These are phyloP conservation scores for Chlamydomonas applanata DNA, from an alignment of 139 green algal genomes.

Conservation along the genomic window DNA sequence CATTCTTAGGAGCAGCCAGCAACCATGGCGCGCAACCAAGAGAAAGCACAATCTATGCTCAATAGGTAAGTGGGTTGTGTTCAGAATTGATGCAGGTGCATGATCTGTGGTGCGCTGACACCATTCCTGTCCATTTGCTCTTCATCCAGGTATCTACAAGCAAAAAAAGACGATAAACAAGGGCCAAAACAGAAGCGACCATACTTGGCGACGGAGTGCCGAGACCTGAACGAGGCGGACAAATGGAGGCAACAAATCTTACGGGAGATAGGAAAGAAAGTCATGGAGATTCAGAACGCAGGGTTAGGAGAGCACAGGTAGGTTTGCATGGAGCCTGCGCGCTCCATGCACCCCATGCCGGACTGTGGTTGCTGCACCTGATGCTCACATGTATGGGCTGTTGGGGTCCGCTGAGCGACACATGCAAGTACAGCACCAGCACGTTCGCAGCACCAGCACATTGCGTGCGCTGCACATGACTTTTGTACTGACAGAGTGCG, in stretches of 20 bases:
- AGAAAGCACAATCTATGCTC: conserved; percentile 93
- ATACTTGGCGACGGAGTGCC: conserved; percentile 88
- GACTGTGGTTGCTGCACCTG: too few relatives aligned
- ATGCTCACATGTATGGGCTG: too few relatives aligned
- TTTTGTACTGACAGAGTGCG: too few relatives aligned
- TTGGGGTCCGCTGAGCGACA: too few relatives aligned
- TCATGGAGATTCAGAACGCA: conserved; percentile 99
- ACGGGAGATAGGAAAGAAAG: conserved; percentile 92
- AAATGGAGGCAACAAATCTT: conserved; percentile 96
- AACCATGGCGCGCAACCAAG: conserved; percentile 16
- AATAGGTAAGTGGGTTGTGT: conserved; percentile 59
- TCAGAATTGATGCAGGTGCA: not conserved
- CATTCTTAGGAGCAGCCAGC: too few relatives aligned
- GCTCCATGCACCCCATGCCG: too few relatives aligned
- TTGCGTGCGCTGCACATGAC: too few relatives aligned
- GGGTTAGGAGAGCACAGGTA: conserved; percentile 92
- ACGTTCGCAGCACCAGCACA: too few relatives aligned
- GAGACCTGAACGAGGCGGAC: conserved; percentile 92
- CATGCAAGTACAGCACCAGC: too few relatives aligned
- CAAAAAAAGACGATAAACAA: conserved; percentile 69
- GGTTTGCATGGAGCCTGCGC: not conserved
- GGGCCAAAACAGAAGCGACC: conserved; percentile 73
- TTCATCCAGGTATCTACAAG: conserved; percentile 57
- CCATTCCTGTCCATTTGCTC: not conserved
- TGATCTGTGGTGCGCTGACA: not conserved